Evolutionary conservation across 306 rosid genomes (phyloP).

Genomic region (Pterocarpus macrocarpus): DNA sequence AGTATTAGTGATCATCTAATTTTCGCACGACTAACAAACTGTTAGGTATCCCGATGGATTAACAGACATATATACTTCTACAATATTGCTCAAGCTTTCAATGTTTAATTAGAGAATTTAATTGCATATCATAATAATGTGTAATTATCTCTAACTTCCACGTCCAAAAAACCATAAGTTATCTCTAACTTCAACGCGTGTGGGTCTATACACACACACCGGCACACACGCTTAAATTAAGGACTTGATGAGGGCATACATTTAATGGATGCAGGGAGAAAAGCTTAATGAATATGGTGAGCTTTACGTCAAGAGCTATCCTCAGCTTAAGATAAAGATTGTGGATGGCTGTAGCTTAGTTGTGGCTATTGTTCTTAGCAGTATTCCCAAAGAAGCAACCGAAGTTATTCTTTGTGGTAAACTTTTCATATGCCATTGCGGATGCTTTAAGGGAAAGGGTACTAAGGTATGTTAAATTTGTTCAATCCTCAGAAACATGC

Average conservation of each 20-base stretch:
- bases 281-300: conserved; percentile 70
- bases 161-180: too few relatives aligned
- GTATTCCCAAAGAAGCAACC: conserved; percentile 64
- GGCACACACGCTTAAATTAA: too few relatives aligned
- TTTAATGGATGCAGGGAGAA: conserved; percentile 56
- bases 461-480: conserved; percentile 58
- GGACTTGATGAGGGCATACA: neutral
- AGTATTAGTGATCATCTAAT: too few relatives aligned
- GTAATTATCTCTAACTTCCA: too few relatives aligned
- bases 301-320: conserved; percentile 57
- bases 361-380: conserved; percentile 64
- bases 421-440: conserved; percentile 65
- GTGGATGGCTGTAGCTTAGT: conserved; percentile 86
- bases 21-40: too few relatives aligned
- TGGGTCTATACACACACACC: too few relatives aligned
- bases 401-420: conserved; percentile 68
- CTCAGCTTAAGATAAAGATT: conserved; percentile 66
- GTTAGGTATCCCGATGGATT: too few relatives aligned
- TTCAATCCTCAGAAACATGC: neutral
- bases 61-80: too few relatives aligned
- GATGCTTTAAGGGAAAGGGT: conserved; percentile 65
- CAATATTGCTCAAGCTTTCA: too few relatives aligned
- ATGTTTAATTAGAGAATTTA: too few relatives aligned
- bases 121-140: too few relatives aligned
- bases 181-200: too few relatives aligned